Percentiles rank a stretch among this genome's conserved stretches.
These are phyloP conservation scores for Claviceps lovelessii DNA, from an alignment of 2,329 filamentous ascomycete species.

Conservation along the genomic window DNA sequence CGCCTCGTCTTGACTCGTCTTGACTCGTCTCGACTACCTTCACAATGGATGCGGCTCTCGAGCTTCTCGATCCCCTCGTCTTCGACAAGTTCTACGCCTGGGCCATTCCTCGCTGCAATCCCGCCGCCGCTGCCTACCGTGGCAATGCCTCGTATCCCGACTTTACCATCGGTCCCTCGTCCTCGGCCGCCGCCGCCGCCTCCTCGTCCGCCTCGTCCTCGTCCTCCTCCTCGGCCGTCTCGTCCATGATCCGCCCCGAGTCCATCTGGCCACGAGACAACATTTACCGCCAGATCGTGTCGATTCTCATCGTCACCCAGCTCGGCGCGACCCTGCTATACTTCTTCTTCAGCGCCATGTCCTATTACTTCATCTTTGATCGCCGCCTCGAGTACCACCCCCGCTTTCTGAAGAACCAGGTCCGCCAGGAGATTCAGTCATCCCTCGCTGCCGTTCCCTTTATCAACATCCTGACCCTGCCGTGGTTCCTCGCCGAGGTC, in stretches of 20 bases:
- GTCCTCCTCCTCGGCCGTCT: too few species aligned
- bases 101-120: slow-evolving; percentile 16
- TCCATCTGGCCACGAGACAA: slow-evolving; percentile 26
- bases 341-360: slow-evolving; percentile 54
- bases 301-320: slow-evolving; percentile 24
- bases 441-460: slow-evolving; percentile 28
- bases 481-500: slow-evolving; percentile 32
- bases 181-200: too few species aligned
- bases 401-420: slow-evolving; percentile 33
- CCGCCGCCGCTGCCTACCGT: not conserved
- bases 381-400: slow-evolving; percentile 31
- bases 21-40: not conserved
- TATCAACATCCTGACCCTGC: slow-evolving; percentile 30
- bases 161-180: not conserved
- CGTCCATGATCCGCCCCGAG: not conserved
- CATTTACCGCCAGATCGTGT: slow-evolving; percentile 24
- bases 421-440: slow-evolving; percentile 28
- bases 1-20: too few species aligned
- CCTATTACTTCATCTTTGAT: slow-evolving; percentile 54
- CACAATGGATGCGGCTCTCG: slow-evolving; percentile 25
- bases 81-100: slow-evolving; percentile 27
- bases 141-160: slow-evolving; percentile 4
- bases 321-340: slow-evolving; percentile 33
- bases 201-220: too few species aligned
- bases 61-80: slow-evolving; percentile 26